These are phyloP conservation scores for Sonneratia alba DNA, from an alignment of 345 rosid genomes.

Conservation along the genomic window DNA sequence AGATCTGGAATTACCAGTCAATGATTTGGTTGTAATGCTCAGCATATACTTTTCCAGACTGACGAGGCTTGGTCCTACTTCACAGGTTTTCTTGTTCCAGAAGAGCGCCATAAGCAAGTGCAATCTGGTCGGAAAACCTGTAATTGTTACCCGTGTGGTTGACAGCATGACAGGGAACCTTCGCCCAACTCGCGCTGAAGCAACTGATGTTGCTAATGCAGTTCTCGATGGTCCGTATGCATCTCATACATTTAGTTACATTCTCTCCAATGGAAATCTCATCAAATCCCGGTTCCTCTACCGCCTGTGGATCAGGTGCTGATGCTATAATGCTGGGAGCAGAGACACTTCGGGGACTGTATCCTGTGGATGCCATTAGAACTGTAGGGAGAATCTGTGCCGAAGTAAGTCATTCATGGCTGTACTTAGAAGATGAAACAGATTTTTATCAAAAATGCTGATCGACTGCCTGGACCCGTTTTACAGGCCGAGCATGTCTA, in stretches of 20 bases:
- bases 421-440: not conserved
- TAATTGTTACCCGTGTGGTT: constrained; percentile 20
- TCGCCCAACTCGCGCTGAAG: constrained; percentile 23
- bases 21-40: not conserved
- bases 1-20: not conserved
- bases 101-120: constrained; percentile 16
- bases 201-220: constrained; percentile 27
- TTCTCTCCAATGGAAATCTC: constrained; percentile 1
- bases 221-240: constrained; percentile 19
- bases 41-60: not conserved
- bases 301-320: constrained; percentile 9
- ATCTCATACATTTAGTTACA: not conserved
- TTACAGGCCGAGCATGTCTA: constrained; percentile 35
- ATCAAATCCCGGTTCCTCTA: not conserved
- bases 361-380: constrained; percentile 16
- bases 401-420: constrained; percentile 12
- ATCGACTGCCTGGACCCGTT: not conserved
- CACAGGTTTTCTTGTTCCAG: constrained; percentile 21
- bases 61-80: not conserved
- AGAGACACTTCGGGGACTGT: constrained; percentile 20
- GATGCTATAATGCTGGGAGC: constrained; percentile 20
- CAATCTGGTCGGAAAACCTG: constrained; percentile 17
- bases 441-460: not conserved
- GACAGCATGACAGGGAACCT: constrained; percentile 25
- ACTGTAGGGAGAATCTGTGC: constrained; percentile 20